Conservation (phyloP, 2,329 filamentous ascomycete genomes). For the Neofusicoccum parvum region DNA sequence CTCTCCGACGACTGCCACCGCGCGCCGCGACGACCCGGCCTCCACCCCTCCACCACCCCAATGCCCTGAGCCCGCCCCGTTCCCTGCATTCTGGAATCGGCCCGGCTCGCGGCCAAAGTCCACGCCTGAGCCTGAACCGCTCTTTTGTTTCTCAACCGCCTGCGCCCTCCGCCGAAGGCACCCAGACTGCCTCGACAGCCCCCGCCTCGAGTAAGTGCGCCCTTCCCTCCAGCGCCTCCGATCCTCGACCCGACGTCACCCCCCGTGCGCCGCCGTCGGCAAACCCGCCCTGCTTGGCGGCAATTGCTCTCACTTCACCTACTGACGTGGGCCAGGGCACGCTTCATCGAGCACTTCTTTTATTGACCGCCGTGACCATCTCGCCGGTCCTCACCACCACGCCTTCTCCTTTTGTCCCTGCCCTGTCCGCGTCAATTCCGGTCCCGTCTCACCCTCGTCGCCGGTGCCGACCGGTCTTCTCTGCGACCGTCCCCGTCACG, state of each 20-base stretch:
- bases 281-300: neutral
- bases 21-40: neutral
- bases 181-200: neutral
- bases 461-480: neutral
- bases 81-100: slow-evolving; percentile 16
- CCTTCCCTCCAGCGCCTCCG: neutral
- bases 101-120: slow-evolving; percentile 1
- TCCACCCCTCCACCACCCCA: slow-evolving; percentile 1
- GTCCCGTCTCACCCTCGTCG: neutral
- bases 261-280: neutral
- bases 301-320: neutral
- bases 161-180: neutral
- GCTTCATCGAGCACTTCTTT: slow-evolving; percentile 1
- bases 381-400: neutral
- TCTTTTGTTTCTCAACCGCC: neutral
- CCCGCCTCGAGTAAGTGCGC: slow-evolving; percentile 18
- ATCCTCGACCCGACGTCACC: slow-evolving; percentile 8
- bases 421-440: neutral
- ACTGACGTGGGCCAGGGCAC: slow-evolving; percentile 3
- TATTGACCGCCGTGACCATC: slow-evolving; percentile 8
- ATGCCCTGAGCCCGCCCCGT: slow-evolving; percentile 17
- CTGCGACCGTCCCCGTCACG: neutral
- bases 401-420: slow-evolving; percentile 4
- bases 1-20: slow-evolving; percentile 18
- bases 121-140: slow-evolving; percentile 9